Conservation (phyloP, 2,329 filamentous ascomycete species). For the Penicillium sp. region DNA sequence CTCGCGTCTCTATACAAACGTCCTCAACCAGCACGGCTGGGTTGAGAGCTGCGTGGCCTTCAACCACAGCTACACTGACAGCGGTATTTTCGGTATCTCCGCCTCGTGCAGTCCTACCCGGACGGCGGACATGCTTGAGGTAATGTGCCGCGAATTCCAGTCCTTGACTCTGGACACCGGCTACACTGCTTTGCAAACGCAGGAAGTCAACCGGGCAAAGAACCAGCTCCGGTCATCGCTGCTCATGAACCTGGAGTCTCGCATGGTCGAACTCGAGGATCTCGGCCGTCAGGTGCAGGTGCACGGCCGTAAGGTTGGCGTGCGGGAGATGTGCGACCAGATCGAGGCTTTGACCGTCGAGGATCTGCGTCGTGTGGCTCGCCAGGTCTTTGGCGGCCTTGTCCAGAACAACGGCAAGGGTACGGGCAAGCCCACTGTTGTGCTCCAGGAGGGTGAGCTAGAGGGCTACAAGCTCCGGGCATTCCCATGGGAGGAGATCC, state of each 20-base stretch:
- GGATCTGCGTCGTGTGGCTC: conserved; percentile 82
- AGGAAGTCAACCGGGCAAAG: conserved; percentile 89
- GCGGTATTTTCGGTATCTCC: conserved; percentile 91
- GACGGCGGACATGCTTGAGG: conserved; percentile 83
- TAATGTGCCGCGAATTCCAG: conserved; percentile 89
- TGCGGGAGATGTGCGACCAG: conserved; percentile 86
- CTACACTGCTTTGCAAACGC: conserved; percentile 69
- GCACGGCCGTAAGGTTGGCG: conserved; percentile 89
- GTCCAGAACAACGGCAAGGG: conserved; percentile 76
- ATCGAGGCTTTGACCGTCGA: conserved; percentile 80
- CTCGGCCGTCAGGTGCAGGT: conserved; percentile 93
- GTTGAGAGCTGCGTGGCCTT: conserved; percentile 94
- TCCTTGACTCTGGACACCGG: conserved; percentile 76
- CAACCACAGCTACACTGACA: conserved; percentile 97
- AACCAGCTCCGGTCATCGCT: conserved; percentile 90
- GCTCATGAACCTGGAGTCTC: conserved; percentile 95
- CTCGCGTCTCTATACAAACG: conserved; percentile 94
- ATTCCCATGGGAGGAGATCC: conserved; percentile 85
- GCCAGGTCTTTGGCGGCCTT: conserved; percentile 73
- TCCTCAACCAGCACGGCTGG: conserved; percentile 96
- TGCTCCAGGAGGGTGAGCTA: conserved; percentile 86
- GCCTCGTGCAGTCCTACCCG: conserved; percentile 80
- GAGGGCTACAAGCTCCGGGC: conserved; percentile 68
- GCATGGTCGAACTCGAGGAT: conserved; percentile 98
- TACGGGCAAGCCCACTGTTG: conserved; percentile 88